Base-by-base conservation (phyloP, 768 basidiomycete species). In the Lepiota venenata region DNA sequence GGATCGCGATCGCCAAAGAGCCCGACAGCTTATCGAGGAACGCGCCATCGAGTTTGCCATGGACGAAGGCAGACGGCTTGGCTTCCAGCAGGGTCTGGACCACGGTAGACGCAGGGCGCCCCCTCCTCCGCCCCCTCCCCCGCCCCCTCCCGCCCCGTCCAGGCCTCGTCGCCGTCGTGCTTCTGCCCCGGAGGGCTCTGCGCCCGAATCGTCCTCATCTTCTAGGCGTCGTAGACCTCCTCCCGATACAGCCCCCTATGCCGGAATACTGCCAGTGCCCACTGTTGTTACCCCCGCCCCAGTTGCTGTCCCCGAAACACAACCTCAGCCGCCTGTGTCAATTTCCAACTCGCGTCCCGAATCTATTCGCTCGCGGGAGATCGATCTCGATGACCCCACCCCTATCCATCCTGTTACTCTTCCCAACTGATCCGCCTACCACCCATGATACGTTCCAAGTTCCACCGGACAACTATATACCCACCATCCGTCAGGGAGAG, bases 391-490 rank as follows among this genome's bases (percentile, higher is more conserved):
- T 15, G 57, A 60, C 32, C 42, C 56, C 3, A 47, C 57, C 47
- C 58, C 60, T 15, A 59, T 63, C 35, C 66, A 52, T 22, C 56
- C 64, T 5, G 54, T 58, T 14, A 45, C 64, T 11, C 40, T 58
- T 18, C 55, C 52, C 18, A 62, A 63, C 27, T 44, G 42, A 36
- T n/a, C 62, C 60, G 18, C 60, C 54, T 25, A 52, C 60, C 10
- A 63, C 65, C 2, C 67, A 63, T 27, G 64, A 65, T 16, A 58
- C 65, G 2, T 59, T 70, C 11, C 56, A 66, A 8, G 45, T 75
- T 8, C 79, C 72, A 6, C 79, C 77, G 0, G 81, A 82, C n/a
- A 71, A 69, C 4, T 82, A 69, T 53, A 79, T 83, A 50, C 81
- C 82, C 0, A 70, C 62, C n/a, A 43, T 74, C 56, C 74, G 69